These are phyloP conservation scores for Trypanosoma mega DNA, from an alignment of 208 protist genomes.

Conservation along the genomic window DNA sequence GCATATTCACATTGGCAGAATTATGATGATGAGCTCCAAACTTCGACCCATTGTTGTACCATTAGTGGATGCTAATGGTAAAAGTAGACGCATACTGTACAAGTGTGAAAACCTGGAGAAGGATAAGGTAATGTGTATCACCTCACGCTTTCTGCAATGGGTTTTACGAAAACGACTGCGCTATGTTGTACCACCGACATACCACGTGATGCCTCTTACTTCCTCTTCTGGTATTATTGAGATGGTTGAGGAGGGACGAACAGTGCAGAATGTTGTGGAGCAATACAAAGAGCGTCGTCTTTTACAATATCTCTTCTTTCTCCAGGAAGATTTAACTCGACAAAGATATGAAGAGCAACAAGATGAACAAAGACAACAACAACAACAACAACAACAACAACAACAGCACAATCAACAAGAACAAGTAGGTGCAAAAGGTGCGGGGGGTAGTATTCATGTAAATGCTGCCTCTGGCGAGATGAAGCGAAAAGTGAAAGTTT, in stretches of 20 bases:
- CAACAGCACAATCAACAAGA: not conserved
- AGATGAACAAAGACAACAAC: not conserved
- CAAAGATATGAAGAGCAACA: not conserved
- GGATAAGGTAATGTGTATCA: slow-evolving; percentile 84
- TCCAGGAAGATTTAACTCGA: slow-evolving; percentile 10
- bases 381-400: not conserved
- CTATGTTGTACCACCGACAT: slow-evolving; percentile 50
- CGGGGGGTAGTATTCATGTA: not conserved
- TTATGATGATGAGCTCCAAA: slow-evolving; percentile 25
- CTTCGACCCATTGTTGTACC: slow-evolving; percentile 30
- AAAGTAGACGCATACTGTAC: slow-evolving; percentile 55
- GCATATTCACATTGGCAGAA: slow-evolving; percentile 18
- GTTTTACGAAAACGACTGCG: slow-evolving; percentile 45
- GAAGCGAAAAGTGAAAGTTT: slow-evolving; percentile 16
- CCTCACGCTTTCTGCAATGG: slow-evolving; percentile 49
- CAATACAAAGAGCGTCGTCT: slow-evolving; percentile 24
- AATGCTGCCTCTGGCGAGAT: not conserved
- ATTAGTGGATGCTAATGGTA: slow-evolving; percentile 18
- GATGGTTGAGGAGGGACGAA: slow-evolving; percentile 44
- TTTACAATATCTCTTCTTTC: slow-evolving; percentile 18
- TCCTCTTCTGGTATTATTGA: slow-evolving; percentile 65
- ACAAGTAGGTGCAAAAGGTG: not conserved
- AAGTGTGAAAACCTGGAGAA: slow-evolving; percentile 75
- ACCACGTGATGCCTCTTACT: slow-evolving; percentile 70
- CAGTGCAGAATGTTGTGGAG: slow-evolving; percentile 23